A percentile compares a stretch with the other conserved stretches of the same genome.
Evolutionary conservation across 2,329 filamentous ascomycete genomes (phyloP).

Genomic region (Malbranchea cinnamomea): DNA sequence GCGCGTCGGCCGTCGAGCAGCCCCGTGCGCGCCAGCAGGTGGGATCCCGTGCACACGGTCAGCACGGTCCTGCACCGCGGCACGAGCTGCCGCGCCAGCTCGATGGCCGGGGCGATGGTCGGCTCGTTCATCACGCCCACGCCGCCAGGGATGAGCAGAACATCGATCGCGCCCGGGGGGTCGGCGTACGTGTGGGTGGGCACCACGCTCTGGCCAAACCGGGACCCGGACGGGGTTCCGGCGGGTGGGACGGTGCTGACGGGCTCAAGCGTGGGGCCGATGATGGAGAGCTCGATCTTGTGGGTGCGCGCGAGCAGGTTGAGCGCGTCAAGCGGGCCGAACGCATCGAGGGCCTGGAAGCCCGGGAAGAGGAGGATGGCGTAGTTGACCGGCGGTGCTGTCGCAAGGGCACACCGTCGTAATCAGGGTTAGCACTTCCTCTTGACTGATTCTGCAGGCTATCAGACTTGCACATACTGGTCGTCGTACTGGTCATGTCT

Average conservation of each 20-base stretch:
- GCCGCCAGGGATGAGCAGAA: slow-evolving; percentile 53
- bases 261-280: slow-evolving; percentile 19
- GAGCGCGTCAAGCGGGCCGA: slow-evolving; percentile 35
- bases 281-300: slow-evolving; percentile 15
- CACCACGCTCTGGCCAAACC: slow-evolving; percentile 24
- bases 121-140: slow-evolving; percentile 27
- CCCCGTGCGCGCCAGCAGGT: slow-evolving; percentile 43
- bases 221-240: slow-evolving; percentile 7
- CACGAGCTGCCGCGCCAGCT: slow-evolving; percentile 33
- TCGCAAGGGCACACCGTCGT: background rate
- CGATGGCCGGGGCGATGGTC: slow-evolving; percentile 23
- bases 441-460: background rate
- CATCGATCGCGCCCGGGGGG: slow-evolving; percentile 38
- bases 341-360: slow-evolving; percentile 28
- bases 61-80: slow-evolving; percentile 40
- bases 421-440: background rate
- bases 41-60: slow-evolving; percentile 52
- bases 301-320: slow-evolving; percentile 17
- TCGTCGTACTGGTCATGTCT: no score
- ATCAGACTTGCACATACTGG: no score
- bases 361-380: slow-evolving; percentile 24
- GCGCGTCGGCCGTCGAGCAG: slow-evolving; percentile 45
- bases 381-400: slow-evolving; percentile 6
- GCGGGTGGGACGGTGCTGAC: slow-evolving; percentile 16
- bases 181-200: slow-evolving; percentile 42